Conservation (phyloP, 768 basidiomycete genomes). For the Zangia roseola region DNA sequence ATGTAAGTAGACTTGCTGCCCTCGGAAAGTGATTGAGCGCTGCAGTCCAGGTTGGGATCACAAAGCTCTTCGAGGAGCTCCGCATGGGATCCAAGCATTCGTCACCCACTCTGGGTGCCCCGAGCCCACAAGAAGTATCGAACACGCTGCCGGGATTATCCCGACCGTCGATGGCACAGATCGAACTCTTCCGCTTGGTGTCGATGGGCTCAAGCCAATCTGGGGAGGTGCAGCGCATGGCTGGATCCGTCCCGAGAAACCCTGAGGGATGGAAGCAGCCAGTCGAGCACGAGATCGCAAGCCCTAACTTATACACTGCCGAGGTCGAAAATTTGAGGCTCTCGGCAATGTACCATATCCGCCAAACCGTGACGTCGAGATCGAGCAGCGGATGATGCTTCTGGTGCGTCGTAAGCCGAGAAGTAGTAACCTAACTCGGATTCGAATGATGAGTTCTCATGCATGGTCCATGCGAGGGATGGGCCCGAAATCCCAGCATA, state of each 20-base stretch:
- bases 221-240: neutral
- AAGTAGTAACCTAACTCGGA: too few relatives aligned
- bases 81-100: conserved; percentile 16
- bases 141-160: neutral
- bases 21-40: conserved; percentile 1
- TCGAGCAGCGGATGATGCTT: neutral
- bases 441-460: too few relatives aligned
- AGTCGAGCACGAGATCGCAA: neutral
- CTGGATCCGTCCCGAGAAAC: neutral
- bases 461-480: too few relatives aligned
- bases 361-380: conserved; percentile 14
- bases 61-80: conserved; percentile 15
- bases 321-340: neutral
- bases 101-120: too few relatives aligned
- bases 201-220: neutral
- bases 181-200: neutral
- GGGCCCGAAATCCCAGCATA: neutral
- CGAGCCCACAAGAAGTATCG: too few relatives aligned
- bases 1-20: conserved; percentile 1
- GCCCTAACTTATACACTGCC: neutral
- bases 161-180: neutral
- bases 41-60: conserved; percentile 9
- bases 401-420: too few relatives aligned
- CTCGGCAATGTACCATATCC: conserved; percentile 2
- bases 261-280: neutral